Evolutionary conservation across 345 rosid genomes (phyloP).

Genomic region (Passiflora organensis): DNA sequence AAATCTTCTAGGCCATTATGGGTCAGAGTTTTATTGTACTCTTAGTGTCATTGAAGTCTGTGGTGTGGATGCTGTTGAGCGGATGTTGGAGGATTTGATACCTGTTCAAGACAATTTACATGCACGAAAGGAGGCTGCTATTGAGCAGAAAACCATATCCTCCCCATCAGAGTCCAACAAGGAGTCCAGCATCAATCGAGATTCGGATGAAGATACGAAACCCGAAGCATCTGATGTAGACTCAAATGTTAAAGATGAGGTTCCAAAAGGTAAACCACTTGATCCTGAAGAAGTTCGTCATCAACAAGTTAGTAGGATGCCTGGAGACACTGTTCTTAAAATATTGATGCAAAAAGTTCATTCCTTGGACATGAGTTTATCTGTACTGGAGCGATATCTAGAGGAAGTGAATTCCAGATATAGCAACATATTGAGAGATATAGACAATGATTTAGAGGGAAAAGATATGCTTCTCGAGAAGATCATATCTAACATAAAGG

Average conservation of each 20-base stretch:
- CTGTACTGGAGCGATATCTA: conserved; percentile 77
- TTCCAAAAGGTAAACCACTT: conserved; percentile 27
- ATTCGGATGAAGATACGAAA: conserved; percentile 28
- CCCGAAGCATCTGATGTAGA: conserved; percentile 30
- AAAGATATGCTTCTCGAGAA: conserved; percentile 45
- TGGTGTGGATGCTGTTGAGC: conserved; percentile 94
- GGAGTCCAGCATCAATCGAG: conserved; percentile 32
- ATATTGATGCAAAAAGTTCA: conserved; percentile 89
- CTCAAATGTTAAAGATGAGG: conserved; percentile 31
- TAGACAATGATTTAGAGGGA: conserved; percentile 54
- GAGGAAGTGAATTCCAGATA: conserved; percentile 79
- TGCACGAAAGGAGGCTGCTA: conserved; percentile 35
- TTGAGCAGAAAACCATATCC: conserved; percentile 33
- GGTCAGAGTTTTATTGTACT: conserved; percentile 94
- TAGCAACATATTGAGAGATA: conserved; percentile 60
- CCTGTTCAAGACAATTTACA: conserved; percentile 47
- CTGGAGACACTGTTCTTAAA: conserved; percentile 89
- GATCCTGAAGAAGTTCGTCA: conserved; percentile 68
- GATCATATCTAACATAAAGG: conserved; percentile 46
- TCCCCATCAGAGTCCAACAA: conserved; percentile 30
- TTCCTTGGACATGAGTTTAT: conserved; percentile 71
- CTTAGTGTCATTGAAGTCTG: conserved; percentile 73
- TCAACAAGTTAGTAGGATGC: conserved; percentile 81
- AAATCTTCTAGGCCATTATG: conserved; percentile 66
- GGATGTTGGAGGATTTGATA: conserved; percentile 91